Base-by-base conservation (phyloP, 164 flowering plant species). In the Santalum album region DNA sequence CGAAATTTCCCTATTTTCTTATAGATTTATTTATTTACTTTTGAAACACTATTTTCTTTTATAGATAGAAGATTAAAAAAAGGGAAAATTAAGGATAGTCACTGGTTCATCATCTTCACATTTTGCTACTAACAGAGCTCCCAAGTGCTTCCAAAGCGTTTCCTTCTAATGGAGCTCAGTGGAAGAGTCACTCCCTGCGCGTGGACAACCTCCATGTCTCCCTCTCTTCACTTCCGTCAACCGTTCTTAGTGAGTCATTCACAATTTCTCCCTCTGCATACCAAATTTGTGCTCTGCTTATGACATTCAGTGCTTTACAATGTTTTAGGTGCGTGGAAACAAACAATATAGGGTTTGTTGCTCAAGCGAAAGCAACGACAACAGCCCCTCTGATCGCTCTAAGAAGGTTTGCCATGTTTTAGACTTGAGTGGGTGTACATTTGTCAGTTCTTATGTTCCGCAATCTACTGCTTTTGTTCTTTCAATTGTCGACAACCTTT, bases 161-260 rank as follows among this genome's bases (percentile, higher is more conserved):
- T 42, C 45, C 20, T 1, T 5, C 19, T 6, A 39, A 78, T 78
- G 86, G 78, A 76, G 65, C 63, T 70, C 23, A 64, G 25, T 25
- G 14, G 69, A 58, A 48, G 68, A 54, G 67, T 69, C 29, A 67
- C 71, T 53, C 53, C 80, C 4, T 65, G 76, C 47, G 49, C 82
- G 18, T 80, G 87, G 87, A 38, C 70, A 6, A 67, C 62, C 53
- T 70, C 78, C 49, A 56, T 76, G 15, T 56, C 83, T 7, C 7
- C 21, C 20, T 58, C 78, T 46, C 62, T 78, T 63, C 77, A 55
- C 59, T 35, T 55, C 35, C 58, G 69, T 57, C 48, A 64, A 49
- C 19, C 61, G 53, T 56, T 35, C 40, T 14, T 72, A 3, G 69
- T 68, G 2, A 65, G 71, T 60, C 15, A 20, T 16, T 27, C 53